phyloP scores from a whole-genome alignment of 2,329 filamentous ascomycete genomes.

The Plectosphaerella cucumerina region DNA sequence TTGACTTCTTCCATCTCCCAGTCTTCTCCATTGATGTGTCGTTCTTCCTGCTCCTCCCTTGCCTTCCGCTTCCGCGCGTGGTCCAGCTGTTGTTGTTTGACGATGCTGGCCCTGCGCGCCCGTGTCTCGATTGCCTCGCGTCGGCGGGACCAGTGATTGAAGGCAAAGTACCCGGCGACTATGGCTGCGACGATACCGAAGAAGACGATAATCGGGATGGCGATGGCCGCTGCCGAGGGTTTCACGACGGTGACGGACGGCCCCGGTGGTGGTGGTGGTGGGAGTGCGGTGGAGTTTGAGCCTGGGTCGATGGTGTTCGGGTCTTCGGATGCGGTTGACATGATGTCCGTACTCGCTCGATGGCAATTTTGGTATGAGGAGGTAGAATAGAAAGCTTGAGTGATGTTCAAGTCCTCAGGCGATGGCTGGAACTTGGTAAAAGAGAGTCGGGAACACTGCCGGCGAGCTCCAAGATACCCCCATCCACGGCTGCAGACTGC shows the following conservation, averaged over 20 bases:
- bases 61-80: background rate
- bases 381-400: background rate
- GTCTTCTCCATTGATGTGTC: background rate
- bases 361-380: background rate
- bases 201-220: constrained; percentile 1
- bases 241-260: background rate
- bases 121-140: background rate
- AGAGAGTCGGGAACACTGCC: no score
- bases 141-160: background rate
- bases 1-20: background rate
- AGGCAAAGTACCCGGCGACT: background rate
- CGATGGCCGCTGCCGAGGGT: constrained; percentile 2
- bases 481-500: no score
- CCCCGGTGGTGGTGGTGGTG: background rate
- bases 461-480: no score
- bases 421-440: background rate
- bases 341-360: background rate
- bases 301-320: background rate
- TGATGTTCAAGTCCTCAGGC: background rate
- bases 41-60: background rate
- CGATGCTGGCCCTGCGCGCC: background rate
- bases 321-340: background rate
- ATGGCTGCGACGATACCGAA: background rate
- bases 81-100: background rate
- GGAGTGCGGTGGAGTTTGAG: background rate